phyloP scores from a whole-genome alignment of 768 basidiomycete genomes.

The Tricholoma matsutake region DNA sequence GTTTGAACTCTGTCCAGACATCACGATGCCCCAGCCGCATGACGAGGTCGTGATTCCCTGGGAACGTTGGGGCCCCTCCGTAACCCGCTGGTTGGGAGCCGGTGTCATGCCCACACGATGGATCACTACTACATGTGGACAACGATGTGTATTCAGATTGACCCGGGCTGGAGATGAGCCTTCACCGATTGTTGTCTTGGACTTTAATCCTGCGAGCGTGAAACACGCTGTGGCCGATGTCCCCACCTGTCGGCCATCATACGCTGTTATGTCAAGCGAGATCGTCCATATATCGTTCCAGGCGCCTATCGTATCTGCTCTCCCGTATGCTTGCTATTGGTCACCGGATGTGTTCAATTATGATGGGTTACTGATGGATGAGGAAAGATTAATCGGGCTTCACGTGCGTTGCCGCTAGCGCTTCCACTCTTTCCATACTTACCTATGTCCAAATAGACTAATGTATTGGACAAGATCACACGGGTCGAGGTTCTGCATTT shows the following conservation, averaged over 20 bases:
- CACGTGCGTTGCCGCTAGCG: neutral
- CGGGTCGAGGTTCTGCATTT: neutral
- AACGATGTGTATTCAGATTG: conserved; percentile 21
- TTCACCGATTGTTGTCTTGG: neutral
- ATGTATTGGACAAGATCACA: neutral
- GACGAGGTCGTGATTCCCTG: conserved; percentile 20
- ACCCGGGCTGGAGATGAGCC: neutral
- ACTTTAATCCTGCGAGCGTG: neutral
- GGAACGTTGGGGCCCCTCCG: conserved; percentile 30
- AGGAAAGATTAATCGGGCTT: conserved; percentile 1
- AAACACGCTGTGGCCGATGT: neutral
- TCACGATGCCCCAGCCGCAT: conserved; percentile 1
- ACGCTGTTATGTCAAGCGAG: neutral
- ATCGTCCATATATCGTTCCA: neutral
- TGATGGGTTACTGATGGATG: conserved; percentile 4
- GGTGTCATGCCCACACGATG: conserved; percentile 30
- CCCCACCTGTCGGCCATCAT: neutral
- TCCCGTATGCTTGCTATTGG: neutral
- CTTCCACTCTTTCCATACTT: neutral
- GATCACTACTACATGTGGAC: conserved; percentile 37
- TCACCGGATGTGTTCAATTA: neutral
- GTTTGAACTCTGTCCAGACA: conserved; percentile 15
- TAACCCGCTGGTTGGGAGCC: conserved; percentile 32
- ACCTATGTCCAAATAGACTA: neutral
- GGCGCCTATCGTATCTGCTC: neutral